These are phyloP conservation scores for Chlamydomonas schloesseri DNA, from an alignment of 139 green algal genomes.

Conservation along the genomic window DNA sequence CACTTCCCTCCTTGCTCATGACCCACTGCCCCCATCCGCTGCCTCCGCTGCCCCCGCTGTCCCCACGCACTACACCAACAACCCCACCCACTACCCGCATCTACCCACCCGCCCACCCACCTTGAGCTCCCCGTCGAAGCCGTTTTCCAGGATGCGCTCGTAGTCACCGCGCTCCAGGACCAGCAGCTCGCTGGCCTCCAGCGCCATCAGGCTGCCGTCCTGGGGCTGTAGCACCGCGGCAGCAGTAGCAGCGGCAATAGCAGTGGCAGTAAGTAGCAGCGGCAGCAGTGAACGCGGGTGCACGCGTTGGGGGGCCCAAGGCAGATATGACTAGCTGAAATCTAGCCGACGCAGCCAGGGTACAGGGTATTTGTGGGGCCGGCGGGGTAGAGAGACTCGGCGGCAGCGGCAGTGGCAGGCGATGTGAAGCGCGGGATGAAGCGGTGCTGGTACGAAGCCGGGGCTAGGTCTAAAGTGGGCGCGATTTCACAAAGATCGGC, in stretches of 20 bases:
- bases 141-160: slow-evolving; percentile 49
- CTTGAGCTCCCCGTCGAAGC: slow-evolving; percentile 65
- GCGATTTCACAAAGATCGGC: too few species aligned
- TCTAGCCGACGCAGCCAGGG: too few species aligned
- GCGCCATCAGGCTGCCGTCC: slow-evolving; percentile 48
- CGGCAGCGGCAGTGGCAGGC: too few species aligned
- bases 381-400: too few species aligned
- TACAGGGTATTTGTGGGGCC: too few species aligned
- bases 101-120: neutral
- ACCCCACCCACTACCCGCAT: neutral
- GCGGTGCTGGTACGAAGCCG: too few species aligned
- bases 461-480: too few species aligned
- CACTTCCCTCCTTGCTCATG: too few species aligned
- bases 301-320: neutral
- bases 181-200: slow-evolving; percentile 53
- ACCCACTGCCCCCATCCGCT: too few species aligned
- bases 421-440: too few species aligned
- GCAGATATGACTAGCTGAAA: neutral
- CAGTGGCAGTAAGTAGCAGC: neutral
- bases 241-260: neutral
- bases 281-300: neutral
- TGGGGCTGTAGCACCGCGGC: slow-evolving; percentile 38
- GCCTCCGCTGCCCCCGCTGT: too few species aligned
- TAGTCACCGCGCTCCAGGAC: slow-evolving; percentile 50
- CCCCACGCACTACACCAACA: too few species aligned